These are phyloP conservation scores for Lodderomyces oxycetoniae DNA, from an alignment of 1,139 yeast genomes.

Conservation along the genomic window DNA sequence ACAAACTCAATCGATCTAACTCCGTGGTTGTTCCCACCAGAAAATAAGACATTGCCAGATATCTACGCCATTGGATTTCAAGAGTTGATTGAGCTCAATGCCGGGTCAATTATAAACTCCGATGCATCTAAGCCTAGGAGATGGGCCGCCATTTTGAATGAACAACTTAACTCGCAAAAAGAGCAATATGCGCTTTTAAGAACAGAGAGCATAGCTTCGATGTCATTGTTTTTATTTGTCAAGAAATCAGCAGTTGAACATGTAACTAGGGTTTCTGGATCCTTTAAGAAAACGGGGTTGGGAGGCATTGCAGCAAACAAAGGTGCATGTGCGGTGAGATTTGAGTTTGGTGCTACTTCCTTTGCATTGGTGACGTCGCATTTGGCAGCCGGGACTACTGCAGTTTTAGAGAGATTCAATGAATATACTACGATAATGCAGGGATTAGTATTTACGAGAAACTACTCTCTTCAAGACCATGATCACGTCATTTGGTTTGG, in stretches of 20 bases:
- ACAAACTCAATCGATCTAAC: slow-evolving; percentile 53
- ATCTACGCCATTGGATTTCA: slow-evolving; percentile 85
- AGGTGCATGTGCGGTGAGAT: slow-evolving; percentile 86
- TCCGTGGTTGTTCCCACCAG: slow-evolving; percentile 78
- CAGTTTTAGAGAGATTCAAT: slow-evolving; percentile 80
- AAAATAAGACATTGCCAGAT: slow-evolving; percentile 51
- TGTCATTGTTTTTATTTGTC: slow-evolving; percentile 37
- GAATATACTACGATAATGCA: slow-evolving; percentile 79
- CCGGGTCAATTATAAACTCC: slow-evolving; percentile 72
- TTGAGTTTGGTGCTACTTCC: slow-evolving; percentile 69
- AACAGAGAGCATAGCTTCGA: slow-evolving; percentile 43
- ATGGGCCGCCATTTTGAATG: slow-evolving; percentile 58
- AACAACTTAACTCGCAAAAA: slow-evolving; percentile 46
- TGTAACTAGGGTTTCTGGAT: slow-evolving; percentile 73
- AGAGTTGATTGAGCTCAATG: slow-evolving; percentile 86
- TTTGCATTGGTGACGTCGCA: slow-evolving; percentile 88
- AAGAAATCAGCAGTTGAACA: slow-evolving; percentile 48
- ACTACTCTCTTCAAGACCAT: slow-evolving; percentile 67
- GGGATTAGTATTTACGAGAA: slow-evolving; percentile 74
- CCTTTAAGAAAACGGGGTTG: slow-evolving; percentile 80
- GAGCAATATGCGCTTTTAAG: slow-evolving; percentile 37
- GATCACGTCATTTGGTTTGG: slow-evolving; percentile 93
- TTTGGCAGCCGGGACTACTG: slow-evolving; percentile 87
- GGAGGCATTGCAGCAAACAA: slow-evolving; percentile 92
- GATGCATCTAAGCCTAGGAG: slow-evolving; percentile 59